Evolutionary conservation across 345 rosid genomes (phyloP), one percentile per base, ranked within the genome.

Genomic region (Sisymbrium irio): DNA sequence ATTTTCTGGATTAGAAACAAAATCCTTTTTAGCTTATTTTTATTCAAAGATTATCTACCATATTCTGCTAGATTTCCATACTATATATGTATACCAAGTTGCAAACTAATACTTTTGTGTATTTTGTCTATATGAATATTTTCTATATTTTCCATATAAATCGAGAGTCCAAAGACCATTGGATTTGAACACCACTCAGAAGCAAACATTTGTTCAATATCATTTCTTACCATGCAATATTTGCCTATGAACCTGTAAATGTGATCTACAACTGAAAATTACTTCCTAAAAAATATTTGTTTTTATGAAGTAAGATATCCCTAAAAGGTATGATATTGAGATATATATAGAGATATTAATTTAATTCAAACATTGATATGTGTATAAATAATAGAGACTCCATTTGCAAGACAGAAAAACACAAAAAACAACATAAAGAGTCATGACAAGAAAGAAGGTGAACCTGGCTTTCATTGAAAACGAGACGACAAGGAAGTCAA

Each of bases 371-470:
- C 53, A 47, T 47, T 47, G 32, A 11, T 35, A 35, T 22, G 56
- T 50, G 7, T 50, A 50, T n/a, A n/a, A n/a, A n/a, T n/a, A 20
- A 68, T 47, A 68, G 49, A 75, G 42, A 47, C 41, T 15, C 1
- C 4, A 20, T 8, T 4, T 11, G 8, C 4, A 33, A 50, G 7
- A 33, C 3, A 20, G 18, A 17, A 69, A 4, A 8, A 19, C 20
- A 28, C 0, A 49, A 7, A 22, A 22, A 22, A 22, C 25, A 22
- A 22, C 1, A 1, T 1, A 50, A 18, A 3, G 17, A 56, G 19
- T 17, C 69, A 85, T 88, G 93, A 76, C 89, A 0, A 88, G 90
- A 74, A 70, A 69, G 72, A 90, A 83, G 75, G 86, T 88, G 78
- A 85, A 82, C 53, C 68, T 90, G 35, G 65, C 79, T 2, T 83